Evolutionary conservation across 257 asterid genomes (phyloP), one percentile per base, ranked within the genome.

Genomic region (Prunella vulgaris): DNA sequence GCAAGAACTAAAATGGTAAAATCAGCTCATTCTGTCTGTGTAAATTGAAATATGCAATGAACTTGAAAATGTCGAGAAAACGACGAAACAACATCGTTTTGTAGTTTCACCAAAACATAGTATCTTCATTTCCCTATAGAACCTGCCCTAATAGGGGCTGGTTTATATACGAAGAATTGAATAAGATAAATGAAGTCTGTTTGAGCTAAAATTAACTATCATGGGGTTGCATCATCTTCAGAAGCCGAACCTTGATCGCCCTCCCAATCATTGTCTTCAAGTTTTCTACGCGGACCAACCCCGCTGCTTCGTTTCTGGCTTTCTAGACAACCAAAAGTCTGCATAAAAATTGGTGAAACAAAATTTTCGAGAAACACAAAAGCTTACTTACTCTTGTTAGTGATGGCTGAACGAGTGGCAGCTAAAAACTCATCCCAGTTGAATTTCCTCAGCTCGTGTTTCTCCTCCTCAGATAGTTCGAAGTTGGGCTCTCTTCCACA

Each of bases 401-500:
- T 82, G 70, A 93, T 93, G 57, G 98, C 92, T 0, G 93, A 80
- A 18, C 98, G 97, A 30, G 98, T 90, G 7, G 87, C 32, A 5
- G 89, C 84, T 60, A 93, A 82, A 74, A 93, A 93, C 12, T 93
- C 95, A 10, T 90, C 95, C 98, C 98, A 93, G 0, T 80, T 82
- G 65, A 80, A 84, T 63, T 86, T 83, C 68, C 86, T 71, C 2
- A 93, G 90, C 79, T 93, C 94, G 68, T 78, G 80, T 75, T 90
- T 90, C 71, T 93, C 99, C 68, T 84, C 94, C 79, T 90, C 96
- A 0, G 88, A 64, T 37, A 93, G 86, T 66, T 88, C 96, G 32
- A 90, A 93, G 75, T 93, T 93, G 4, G 99, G 99, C 78, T 88
- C 99, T 75, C 99, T 83, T 38, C 99, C 97, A 33, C 99, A 91